These are phyloP conservation scores for Neurospora discreta DNA, from an alignment of 495 filamentous ascomycete species.

Conservation along the genomic window DNA sequence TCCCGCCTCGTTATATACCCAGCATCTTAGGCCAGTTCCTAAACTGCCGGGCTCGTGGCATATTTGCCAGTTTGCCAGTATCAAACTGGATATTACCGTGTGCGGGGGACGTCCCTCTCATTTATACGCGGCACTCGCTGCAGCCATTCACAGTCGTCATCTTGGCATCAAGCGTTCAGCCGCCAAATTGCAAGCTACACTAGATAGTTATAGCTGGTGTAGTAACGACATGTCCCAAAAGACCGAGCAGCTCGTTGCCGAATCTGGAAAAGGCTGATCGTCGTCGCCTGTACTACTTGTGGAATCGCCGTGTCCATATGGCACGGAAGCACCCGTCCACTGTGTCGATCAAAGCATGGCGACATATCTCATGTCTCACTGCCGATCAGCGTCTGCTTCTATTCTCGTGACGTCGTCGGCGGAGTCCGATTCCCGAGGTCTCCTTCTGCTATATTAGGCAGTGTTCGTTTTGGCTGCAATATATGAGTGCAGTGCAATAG, in stretches of 20 bases:
- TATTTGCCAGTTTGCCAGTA: not conserved
- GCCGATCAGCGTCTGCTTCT: not conserved
- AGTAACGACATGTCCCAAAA: not conserved
- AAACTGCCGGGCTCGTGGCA: not conserved
- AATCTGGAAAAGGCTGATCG: not conserved
- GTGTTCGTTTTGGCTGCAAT: too few relatives aligned
- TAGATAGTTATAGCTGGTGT: not conserved
- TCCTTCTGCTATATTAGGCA: not conserved
- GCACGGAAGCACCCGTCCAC: not conserved
- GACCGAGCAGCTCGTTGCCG: not conserved
- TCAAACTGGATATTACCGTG: not conserved
- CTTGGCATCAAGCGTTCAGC: not conserved
- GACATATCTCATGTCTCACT: not conserved
- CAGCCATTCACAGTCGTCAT: not conserved
- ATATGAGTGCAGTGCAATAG: too few relatives aligned
- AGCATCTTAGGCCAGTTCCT: not conserved
- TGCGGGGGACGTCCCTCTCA: not conserved
- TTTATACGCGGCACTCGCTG: not conserved
- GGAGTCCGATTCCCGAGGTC: not conserved
- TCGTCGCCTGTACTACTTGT: not conserved
- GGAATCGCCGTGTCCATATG: not conserved
- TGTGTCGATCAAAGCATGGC: not conserved
- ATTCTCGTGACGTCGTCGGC: not conserved
- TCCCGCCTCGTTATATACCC: not conserved
- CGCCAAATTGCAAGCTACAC: not conserved